These are phyloP conservation scores for Penicillium sp. DNA, from an alignment of 2,329 filamentous ascomycete species.

Conservation along the genomic window DNA sequence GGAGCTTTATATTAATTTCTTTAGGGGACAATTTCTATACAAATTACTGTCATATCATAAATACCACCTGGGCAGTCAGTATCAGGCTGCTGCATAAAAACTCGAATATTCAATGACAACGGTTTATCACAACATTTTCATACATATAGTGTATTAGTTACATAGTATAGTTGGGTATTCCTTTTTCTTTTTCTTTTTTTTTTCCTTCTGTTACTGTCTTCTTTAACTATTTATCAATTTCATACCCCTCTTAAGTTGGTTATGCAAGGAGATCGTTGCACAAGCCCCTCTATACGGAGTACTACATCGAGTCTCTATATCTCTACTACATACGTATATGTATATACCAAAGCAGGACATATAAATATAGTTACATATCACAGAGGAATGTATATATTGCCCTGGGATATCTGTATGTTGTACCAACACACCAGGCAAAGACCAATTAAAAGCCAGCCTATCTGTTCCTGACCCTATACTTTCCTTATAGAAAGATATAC, in stretches of 20 bases:
- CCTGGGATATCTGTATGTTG: too few species aligned
- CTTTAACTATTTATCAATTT: too few species aligned
- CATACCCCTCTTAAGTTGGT: neutral
- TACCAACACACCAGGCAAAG: too few species aligned
- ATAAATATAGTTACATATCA: neutral
- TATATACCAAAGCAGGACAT: neutral
- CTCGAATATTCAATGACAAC: neutral
- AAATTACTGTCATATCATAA: neutral
- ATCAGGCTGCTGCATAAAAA: slow-evolving; percentile 9
- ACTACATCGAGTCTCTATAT: neutral
- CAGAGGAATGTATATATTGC: neutral
- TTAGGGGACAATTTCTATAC: too few species aligned
- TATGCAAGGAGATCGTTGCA: neutral
- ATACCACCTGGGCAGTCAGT: too few species aligned
- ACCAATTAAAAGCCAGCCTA: too few species aligned
- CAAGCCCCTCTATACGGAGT: neutral
- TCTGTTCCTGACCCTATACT: too few species aligned
- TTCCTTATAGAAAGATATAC: neutral
- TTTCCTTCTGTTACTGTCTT: neutral
- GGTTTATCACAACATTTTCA: neutral
- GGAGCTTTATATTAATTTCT: neutral
- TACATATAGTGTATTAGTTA: too few species aligned
- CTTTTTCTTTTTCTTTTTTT: neutral
- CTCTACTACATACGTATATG: too few species aligned
- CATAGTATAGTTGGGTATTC: neutral